Percentiles rank a stretch among this genome's conserved stretches.
These are phyloP conservation scores for Huntiella moniliformis DNA, from an alignment of 2,329 filamentous ascomycete species.

Conservation along the genomic window DNA sequence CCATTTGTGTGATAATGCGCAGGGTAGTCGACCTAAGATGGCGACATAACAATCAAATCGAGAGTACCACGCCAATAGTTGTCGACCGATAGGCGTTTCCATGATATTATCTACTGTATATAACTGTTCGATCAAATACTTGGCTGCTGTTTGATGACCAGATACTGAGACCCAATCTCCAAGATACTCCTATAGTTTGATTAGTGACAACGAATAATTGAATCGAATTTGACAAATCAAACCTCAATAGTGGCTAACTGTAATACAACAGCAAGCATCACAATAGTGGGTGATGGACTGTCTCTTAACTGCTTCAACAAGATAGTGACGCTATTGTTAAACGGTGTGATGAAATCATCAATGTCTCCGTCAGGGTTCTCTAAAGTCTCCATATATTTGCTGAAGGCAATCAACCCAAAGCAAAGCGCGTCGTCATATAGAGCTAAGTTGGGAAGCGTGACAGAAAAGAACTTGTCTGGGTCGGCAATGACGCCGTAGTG, in stretches of 20 bases:
- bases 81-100: constrained; percentile 49
- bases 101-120: constrained; percentile 61
- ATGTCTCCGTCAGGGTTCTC: constrained; percentile 53
- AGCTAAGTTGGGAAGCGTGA: constrained; percentile 52
- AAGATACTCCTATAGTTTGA: constrained; percentile 53
- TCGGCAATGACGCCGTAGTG: constrained; percentile 68
- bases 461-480: constrained; percentile 52
- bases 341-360: constrained; percentile 69
- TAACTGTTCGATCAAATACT: constrained; percentile 58
- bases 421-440: constrained; percentile 59
- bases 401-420: constrained; percentile 72
- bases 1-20: constrained; percentile 61
- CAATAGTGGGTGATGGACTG: constrained; percentile 50
- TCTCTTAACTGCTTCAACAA: constrained; percentile 53
- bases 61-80: constrained; percentile 73
- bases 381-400: constrained; percentile 69
- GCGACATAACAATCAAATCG: constrained; percentile 75
- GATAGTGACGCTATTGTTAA: constrained; percentile 68
- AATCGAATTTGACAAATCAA: constrained; percentile 15
- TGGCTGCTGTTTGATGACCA: constrained; percentile 79
- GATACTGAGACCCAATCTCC: constrained; percentile 91
- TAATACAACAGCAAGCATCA: constrained; percentile 69
- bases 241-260: constrained; percentile 91
- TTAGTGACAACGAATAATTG: background rate
- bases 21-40: constrained; percentile 61